Conservation (phyloP, 129 eudicot genomes). For the Pulicaria dysenterica region DNA sequence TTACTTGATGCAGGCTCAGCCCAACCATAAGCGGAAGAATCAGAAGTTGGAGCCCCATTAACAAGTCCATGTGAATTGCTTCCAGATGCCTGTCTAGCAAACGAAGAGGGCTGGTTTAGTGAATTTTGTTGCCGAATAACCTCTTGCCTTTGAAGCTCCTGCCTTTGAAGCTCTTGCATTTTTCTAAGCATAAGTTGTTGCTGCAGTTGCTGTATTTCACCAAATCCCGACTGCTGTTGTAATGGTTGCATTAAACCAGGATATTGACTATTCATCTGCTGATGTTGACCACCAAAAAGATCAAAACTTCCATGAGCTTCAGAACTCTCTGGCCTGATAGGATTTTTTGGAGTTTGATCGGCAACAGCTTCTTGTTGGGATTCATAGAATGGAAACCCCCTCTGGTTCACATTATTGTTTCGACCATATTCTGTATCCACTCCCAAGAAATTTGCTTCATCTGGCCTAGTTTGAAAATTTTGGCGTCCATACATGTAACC, state of each 20-base stretch:
- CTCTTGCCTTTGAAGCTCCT: conserved; percentile 77
- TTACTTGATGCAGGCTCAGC: conserved; percentile 49
- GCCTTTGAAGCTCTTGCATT: conserved; percentile 90
- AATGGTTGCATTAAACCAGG: conserved; percentile 60
- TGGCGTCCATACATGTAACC: conserved; percentile 64
- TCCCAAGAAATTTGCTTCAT: conserved; percentile 68
- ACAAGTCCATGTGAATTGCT: conserved; percentile 40
- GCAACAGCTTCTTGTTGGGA: conserved; percentile 57
- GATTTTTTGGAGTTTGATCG: conserved; percentile 45
- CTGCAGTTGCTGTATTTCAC: conserved; percentile 75
- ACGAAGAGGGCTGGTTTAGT: conserved; percentile 47
- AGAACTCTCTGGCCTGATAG: conserved; percentile 53
- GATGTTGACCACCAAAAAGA: conserved; percentile 84
- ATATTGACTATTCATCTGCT: conserved; percentile 68
- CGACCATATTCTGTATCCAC: conserved; percentile 67
- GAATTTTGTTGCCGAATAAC: conserved; percentile 60
- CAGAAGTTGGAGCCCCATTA: conserved; percentile 55
- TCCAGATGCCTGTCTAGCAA: conserved; percentile 49
- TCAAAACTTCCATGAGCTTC: conserved; percentile 70
- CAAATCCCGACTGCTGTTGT: conserved; percentile 68
- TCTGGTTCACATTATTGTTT: conserved; percentile 39
- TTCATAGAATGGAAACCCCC: conserved; percentile 58
- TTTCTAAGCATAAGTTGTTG: conserved; percentile 73
- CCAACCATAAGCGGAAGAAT: conserved; percentile 49
- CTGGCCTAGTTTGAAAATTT: conserved; percentile 55